Percentiles rank a stretch among this genome's conserved stretches.
phyloP scores from a whole-genome alignment of 352 stramenopile species.

The Pythium brachiatum region DNA sequence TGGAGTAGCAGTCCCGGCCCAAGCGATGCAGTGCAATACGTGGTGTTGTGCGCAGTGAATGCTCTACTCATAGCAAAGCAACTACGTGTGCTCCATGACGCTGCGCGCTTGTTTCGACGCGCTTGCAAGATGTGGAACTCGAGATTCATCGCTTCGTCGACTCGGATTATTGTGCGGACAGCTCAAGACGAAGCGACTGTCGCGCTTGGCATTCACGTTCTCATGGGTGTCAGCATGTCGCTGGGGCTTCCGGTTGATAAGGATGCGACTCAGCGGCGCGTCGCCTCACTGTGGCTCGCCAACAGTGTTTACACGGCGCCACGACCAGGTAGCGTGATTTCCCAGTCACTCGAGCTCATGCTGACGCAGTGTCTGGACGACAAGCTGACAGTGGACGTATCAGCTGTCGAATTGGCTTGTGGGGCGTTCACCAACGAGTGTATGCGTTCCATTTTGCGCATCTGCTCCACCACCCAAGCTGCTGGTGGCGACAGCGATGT shows the following conservation, averaged over 20 bases:
- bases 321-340: background rate
- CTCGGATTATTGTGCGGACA: background rate
- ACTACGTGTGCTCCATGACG: background rate
- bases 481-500: background rate
- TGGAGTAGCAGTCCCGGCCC: background rate
- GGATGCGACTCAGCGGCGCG: background rate
- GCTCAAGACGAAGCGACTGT: background rate
- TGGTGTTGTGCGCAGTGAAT: background rate
- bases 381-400: background rate
- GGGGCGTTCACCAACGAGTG: background rate
- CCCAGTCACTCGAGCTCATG: background rate
- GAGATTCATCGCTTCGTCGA: background rate
- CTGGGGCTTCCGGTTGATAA: background rate
- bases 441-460: background rate
- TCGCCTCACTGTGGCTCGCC: background rate
- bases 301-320: background rate
- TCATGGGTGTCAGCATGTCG: background rate
- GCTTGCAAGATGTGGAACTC: background rate
- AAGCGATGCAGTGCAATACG: background rate
- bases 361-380: background rate
- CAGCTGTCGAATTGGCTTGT: background rate
- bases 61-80: conserved; percentile 9
- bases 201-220: background rate
- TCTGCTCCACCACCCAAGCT: background rate
- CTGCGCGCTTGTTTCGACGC: background rate